Base-by-base conservation (phyloP, 176 grass and related monocot species). In the Rhipidocladum racemiflorum region DNA sequence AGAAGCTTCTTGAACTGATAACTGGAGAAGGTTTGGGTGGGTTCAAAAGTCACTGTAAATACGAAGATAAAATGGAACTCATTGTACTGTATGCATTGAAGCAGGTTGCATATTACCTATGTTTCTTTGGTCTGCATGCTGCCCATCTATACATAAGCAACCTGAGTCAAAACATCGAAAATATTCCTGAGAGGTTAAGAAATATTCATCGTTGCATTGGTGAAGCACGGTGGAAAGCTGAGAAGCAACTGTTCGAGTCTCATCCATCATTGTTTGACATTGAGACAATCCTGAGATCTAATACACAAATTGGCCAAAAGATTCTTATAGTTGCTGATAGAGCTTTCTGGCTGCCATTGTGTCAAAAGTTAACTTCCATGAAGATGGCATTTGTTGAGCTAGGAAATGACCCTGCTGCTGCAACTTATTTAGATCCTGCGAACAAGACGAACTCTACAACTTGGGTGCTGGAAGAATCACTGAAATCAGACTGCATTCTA, bases 31-130 rank as follows among this genome's bases (percentile, higher is more conserved):
- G 54, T 83, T 61, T 72, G 67, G 85, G 71, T 24, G 43, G 50
- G n/a, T 53, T 39, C 23, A 44, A 81, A 83, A 65, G 23, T 89
- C 40, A 62, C 35, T 74, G 80, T 24, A 69, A 63, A 81, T 2
- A 78, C n/a, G 75, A 86, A 80, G 84, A 87, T 76, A 72, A 75
- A 45, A 83, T 85, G 86, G 86, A 73, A 67, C 84, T 89, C 66
- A 75, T 89, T 75, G 72, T 79, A 75, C 27, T 94, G 7, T 94
- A 91, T 87, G 89, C 66, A 82, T 40, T 94, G 21, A 94, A 91
- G 50, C 86, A 94, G 81, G 68, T 89, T 68, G 80, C 92, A 75
- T 91, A 94, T 83, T 91, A 89, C 74, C 85, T 94, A 83, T 94
- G 89, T 76, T 89, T 94, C 72, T 91, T 89, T 87, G 89, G 89